These are phyloP conservation scores for Paxillus ammoniavirescens DNA, from an alignment of 768 basidiomycete genomes.

Conservation along the genomic window DNA sequence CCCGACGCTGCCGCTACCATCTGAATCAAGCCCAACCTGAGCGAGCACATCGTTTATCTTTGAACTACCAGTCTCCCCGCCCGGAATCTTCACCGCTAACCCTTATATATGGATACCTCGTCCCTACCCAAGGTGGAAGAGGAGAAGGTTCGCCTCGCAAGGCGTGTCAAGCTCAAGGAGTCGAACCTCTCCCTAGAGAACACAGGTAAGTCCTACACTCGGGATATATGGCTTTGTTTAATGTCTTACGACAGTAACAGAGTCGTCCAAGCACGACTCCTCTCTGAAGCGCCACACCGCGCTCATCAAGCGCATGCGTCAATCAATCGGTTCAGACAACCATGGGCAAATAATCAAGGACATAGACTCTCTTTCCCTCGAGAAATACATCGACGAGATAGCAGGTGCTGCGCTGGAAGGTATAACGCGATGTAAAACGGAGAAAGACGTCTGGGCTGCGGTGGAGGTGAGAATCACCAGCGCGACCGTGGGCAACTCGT, in stretches of 20 bases:
- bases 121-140: slow-evolving; percentile 43
- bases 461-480: slow-evolving; percentile 66
- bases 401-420: slow-evolving; percentile 87
- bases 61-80: neutral
- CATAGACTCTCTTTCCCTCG: slow-evolving; percentile 82
- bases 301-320: slow-evolving; percentile 89
- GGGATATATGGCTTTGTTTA: neutral
- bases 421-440: slow-evolving; percentile 81
- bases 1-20: slow-evolving; percentile 8
- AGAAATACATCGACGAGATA: slow-evolving; percentile 96
- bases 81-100: neutral
- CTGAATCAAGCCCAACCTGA: slow-evolving; percentile 1
- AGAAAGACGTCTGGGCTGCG: slow-evolving; percentile 88
- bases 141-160: slow-evolving; percentile 50
- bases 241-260: slow-evolving; percentile 36
- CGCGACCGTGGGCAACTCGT: neutral
- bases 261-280: slow-evolving; percentile 80
- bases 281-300: slow-evolving; percentile 96
- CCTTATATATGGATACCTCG: slow-evolving; percentile 20
- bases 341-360: slow-evolving; percentile 90
- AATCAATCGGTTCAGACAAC: slow-evolving; percentile 79
- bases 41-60: slow-evolving; percentile 1
- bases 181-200: slow-evolving; percentile 49
- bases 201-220: slow-evolving; percentile 40
- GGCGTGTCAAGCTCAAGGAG: slow-evolving; percentile 57